Base-by-base conservation (phyloP, 331 rosid species). In the Stylosanthes scabra region DNA sequence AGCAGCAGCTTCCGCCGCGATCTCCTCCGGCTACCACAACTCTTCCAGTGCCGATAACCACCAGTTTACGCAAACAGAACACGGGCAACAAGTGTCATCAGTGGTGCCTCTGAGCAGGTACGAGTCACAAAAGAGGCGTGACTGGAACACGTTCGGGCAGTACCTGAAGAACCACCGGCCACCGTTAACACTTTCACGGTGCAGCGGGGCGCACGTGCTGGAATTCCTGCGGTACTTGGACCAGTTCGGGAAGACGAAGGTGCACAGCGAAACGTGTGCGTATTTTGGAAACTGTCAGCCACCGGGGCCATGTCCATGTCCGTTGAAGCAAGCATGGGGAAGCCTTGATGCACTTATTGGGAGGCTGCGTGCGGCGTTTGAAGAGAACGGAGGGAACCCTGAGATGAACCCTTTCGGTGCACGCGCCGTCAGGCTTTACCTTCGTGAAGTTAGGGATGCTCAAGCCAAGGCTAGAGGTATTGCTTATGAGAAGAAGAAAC, bases 331-430 rank as follows among this genome's bases (percentile, higher is more conserved):
- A 61, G 98, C 98, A 0, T 93, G 98, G 98, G 98, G 98, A 0
- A 93, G 98, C 83, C 91, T 93, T 3, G 98, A 93, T 20, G 97
- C 98, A 0, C 96, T 93, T 15, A 86, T 93, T 25, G 98, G 98
- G 0, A 83, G 98, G 14, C 86, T 93, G 27, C 84, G 98, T 1
- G 98, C 98, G 0, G 98, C 98, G 7, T 93, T 90, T 13, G 98
- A 93, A 61, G 98, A 93, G 81, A 86, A 93, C 74, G 98, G 98
- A 11, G 98, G 98, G 7, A 64, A 74, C 40, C 86, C 91, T 0
- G 98, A 93, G 81, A 89, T 87, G 9, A 93, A 93, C 77, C 98
- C 98, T 1, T 93, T 93, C 58, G 98, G 98, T 0, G 93, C 91
- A 46, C 87, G 97, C 9, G 97, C 98, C 0, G 93, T 93, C 2